Evolutionary conservation across 2,329 filamentous ascomycete genomes (phyloP).

Genomic region (Phialophora chinensis): DNA sequence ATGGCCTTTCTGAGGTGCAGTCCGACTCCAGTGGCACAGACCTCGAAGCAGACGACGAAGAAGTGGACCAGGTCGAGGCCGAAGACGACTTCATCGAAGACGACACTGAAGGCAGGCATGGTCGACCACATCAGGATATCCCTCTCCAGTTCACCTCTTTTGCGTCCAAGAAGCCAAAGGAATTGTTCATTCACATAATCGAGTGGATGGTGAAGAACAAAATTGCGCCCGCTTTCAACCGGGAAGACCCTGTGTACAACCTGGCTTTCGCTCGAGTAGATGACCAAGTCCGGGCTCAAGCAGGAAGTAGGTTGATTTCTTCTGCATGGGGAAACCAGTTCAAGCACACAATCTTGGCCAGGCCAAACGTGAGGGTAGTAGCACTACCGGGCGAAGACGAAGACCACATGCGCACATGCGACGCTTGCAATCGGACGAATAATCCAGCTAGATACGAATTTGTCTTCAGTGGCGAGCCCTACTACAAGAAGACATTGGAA

Average conservation of each 20-base stretch:
- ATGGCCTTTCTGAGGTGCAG: constrained; percentile 6
- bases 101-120: constrained; percentile 59
- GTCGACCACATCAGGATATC: constrained; percentile 63
- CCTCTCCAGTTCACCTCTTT: constrained; percentile 73
- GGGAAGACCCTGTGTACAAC: constrained; percentile 67
- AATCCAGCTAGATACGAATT: constrained; percentile 72
- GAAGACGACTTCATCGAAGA: constrained; percentile 69
- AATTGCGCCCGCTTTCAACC: constrained; percentile 72
- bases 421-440: constrained; percentile 71
- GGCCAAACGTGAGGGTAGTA: constrained; percentile 64
- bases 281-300: constrained; percentile 71
- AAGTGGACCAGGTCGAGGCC: constrained; percentile 55
- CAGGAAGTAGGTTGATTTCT: constrained; percentile 73
- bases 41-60: constrained; percentile 34
- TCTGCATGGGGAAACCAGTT: constrained; percentile 73
- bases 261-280: constrained; percentile 74
- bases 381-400: constrained; percentile 29
- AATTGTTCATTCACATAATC: constrained; percentile 74
- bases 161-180: constrained; percentile 69
- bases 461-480: constrained; percentile 68
- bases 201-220: constrained; percentile 84
- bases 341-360: constrained; percentile 66
- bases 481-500: constrained; percentile 69
- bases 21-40: constrained; percentile 29
- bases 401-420: constrained; percentile 55